These are phyloP conservation scores for Cercospora zeae-maydis DNA, from an alignment of 2,329 filamentous ascomycete species.

Conservation along the genomic window DNA sequence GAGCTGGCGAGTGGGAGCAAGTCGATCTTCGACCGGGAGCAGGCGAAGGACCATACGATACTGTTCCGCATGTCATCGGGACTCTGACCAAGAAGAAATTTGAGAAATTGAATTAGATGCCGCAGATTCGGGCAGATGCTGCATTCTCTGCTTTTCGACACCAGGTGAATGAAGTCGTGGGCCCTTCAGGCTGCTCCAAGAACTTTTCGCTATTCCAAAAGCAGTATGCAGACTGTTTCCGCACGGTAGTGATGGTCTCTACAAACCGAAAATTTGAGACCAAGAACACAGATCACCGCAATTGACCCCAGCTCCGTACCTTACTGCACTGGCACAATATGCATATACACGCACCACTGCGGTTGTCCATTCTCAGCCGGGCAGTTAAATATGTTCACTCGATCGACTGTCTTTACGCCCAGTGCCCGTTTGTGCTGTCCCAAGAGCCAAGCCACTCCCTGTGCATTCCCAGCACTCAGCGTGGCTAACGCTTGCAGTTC, in stretches of 20 bases:
- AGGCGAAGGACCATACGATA: slow-evolving; percentile 36
- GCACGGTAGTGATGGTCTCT: background rate
- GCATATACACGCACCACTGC: slow-evolving; percentile 15
- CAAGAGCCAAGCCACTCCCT: slow-evolving; percentile 13
- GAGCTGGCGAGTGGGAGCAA: slow-evolving; percentile 36
- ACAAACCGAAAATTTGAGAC: background rate
- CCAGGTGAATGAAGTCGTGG: background rate
- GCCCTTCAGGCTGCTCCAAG: background rate
- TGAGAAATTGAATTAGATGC: slow-evolving; percentile 14
- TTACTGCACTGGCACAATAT: background rate
- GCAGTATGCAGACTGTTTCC: background rate
- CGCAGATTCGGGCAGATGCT: background rate
- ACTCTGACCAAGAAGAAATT: slow-evolving; percentile 33
- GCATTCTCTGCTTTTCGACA: background rate
- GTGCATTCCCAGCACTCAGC: slow-evolving; percentile 9
- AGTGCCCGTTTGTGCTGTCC: slow-evolving; percentile 11
- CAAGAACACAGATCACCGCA: background rate
- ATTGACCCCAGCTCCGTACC: background rate
- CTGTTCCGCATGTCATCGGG: slow-evolving; percentile 36
- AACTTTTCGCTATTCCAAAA: background rate
- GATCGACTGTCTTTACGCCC: slow-evolving; percentile 12
- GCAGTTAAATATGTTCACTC: slow-evolving; percentile 16
- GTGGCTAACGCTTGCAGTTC: slow-evolving; percentile 3
- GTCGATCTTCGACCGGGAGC: slow-evolving; percentile 32
- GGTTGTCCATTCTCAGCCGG: background rate